phyloP scores from a whole-genome alignment of 1,284 basidiomycete species.

The Heterobasidion irregulare region DNA sequence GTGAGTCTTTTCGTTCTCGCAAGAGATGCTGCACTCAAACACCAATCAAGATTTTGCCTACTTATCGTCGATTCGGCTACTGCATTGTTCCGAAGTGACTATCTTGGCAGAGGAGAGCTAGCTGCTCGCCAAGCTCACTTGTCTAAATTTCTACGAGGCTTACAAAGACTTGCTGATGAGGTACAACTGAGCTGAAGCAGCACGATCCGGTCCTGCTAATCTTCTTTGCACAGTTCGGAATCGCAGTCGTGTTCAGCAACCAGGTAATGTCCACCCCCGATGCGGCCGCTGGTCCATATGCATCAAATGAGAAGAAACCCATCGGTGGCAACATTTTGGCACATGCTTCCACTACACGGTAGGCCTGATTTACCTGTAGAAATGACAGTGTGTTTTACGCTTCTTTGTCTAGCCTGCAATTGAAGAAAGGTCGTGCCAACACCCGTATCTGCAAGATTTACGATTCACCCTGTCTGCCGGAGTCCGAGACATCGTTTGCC shows the following conservation, averaged over 20 bases:
- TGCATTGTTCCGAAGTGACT: constrained; percentile 94
- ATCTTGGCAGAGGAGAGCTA: constrained; percentile 91
- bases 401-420: constrained; percentile 54
- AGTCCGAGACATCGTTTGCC: constrained; percentile 93
- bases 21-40: not conserved
- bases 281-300: constrained; percentile 84
- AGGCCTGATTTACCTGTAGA: constrained; percentile 9
- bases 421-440: constrained; percentile 90
- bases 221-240: constrained; percentile 69
- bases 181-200: constrained; percentile 30
- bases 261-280: constrained; percentile 99
- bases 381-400: too few species aligned
- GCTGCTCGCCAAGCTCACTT: constrained; percentile 94
- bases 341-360: constrained; percentile 92
- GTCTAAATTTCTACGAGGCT: constrained; percentile 92
- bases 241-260: constrained; percentile 96
- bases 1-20: constrained; percentile 33
- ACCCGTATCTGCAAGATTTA: constrained; percentile 96
- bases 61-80: constrained; percentile 97
- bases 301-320: constrained; percentile 92
- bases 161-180: constrained; percentile 95
- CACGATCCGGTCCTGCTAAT: constrained; percentile 8
- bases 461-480: constrained; percentile 96
- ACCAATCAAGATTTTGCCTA: constrained; percentile 74
- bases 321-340: constrained; percentile 97